phyloP scores from a whole-genome alignment of 2,329 filamentous ascomycete genomes.

The Elsinoe perseae region DNA sequence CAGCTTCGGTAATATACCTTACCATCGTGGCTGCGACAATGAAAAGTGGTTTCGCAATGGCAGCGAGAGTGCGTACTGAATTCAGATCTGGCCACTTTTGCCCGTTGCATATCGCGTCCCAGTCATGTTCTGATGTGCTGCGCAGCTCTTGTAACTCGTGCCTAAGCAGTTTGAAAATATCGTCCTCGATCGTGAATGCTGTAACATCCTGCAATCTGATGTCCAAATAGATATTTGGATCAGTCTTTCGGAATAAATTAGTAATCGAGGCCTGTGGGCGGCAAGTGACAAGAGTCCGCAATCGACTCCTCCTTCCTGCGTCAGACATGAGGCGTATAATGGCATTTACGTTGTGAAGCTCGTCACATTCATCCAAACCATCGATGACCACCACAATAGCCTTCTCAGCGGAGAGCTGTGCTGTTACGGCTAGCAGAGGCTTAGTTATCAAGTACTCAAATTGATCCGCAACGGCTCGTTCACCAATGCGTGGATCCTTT shows the following conservation, averaged over 20 bases:
- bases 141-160: conserved; percentile 24
- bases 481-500: conserved; percentile 1
- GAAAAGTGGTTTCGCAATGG: conserved; percentile 31
- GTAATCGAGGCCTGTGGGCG: conserved; percentile 36
- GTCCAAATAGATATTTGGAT: conserved; percentile 25
- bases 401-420: not conserved
- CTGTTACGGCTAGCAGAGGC: conserved; percentile 6
- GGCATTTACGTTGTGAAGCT: conserved; percentile 17
- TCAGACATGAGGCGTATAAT: conserved; percentile 29
- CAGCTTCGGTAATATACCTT: conserved; percentile 4
- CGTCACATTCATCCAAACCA: conserved; percentile 33
- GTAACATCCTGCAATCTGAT: conserved; percentile 35
- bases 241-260: conserved; percentile 30
- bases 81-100: conserved; percentile 27
- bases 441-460: conserved; percentile 13
- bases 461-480: conserved; percentile 13
- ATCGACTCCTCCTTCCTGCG: conserved; percentile 16
- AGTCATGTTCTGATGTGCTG: not conserved
- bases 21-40: conserved; percentile 32
- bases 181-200: conserved; percentile 27
- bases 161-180: conserved; percentile 33
- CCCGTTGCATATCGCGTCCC: not conserved
- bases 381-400: conserved; percentile 27
- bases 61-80: conserved; percentile 23
- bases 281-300: conserved; percentile 38